Base-by-base conservation (phyloP, 768 basidiomycete genomes). In the Rhodocollybia butyracea region DNA sequence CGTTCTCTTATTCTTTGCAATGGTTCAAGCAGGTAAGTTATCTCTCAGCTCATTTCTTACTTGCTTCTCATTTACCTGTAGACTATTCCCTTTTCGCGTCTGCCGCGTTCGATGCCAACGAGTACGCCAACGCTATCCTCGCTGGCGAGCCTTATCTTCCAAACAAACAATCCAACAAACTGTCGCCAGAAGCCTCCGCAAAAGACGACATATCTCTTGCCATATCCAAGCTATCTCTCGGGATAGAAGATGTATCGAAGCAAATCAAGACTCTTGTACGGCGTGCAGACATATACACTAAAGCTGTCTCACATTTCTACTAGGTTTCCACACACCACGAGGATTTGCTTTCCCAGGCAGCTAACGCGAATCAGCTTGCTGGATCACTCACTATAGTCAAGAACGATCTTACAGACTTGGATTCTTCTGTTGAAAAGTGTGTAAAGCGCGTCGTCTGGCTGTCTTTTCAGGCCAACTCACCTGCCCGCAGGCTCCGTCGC, bases 161-260 rank as follows among this genome's bases (percentile, higher is more conserved):
- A 26, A 62, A 67, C 10, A 45, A 66, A 17, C 46, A 55, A 30
- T 46, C 66, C 8, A 56, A 64, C 29, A 77, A 76, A 61, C 56
- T 64, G 19, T 61, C 69, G 0, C 75, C 80, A 24, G 83, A 85
- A 47, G 79, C 80, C 6, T 75, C 75, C 5, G 78, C 82, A 21
- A 91, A 86, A 66, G 92, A 94, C 57, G 96, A 98, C 61, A 88
- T 97, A 11, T 89, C 91, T 3, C 81, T 91, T 2, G 92, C 93
- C 3, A 87, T 98, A 27, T 86, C 91, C 5, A 94, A 91, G 68
- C 77, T 99, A 3, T 89, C 86, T 58, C 81, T 86, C 64, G 90
- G 87, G 0, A 88, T 98, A 57, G 96, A 98, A 38, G 94, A 98
- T 68, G 86, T 96, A 19, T 86, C 88, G 26, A 91, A 88, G 67